phyloP scores from a whole-genome alignment of 2,329 filamentous ascomycete genomes.

The Tothia fuscella region DNA sequence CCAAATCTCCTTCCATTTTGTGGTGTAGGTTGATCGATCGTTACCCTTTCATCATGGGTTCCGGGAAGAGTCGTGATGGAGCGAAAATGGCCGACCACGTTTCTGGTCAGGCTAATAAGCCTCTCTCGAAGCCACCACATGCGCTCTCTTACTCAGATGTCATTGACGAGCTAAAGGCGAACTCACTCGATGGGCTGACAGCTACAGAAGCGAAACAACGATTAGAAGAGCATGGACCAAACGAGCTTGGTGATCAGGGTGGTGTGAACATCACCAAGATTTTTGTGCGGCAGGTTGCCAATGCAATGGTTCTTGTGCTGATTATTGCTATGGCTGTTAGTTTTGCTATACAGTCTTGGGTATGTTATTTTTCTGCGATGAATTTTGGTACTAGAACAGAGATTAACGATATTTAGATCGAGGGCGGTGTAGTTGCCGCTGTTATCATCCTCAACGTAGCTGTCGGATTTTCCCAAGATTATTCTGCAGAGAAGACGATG shows the following conservation, averaged over 20 bases:
- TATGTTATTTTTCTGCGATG: neutral
- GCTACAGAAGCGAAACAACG: constrained; percentile 5
- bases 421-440: constrained; percentile 51
- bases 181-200: constrained; percentile 6
- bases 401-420: constrained; percentile 35
- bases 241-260: constrained; percentile 3
- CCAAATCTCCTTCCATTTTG: neutral
- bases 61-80: constrained; percentile 9
- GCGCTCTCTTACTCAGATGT: constrained; percentile 1
- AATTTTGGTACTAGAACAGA: too few relatives aligned
- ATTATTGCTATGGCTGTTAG: constrained; percentile 59
- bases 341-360: constrained; percentile 47
- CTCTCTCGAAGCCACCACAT: constrained; percentile 7
- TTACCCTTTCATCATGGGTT: neutral
- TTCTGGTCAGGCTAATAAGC: constrained; percentile 9
- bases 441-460: constrained; percentile 57
- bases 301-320: constrained; percentile 64
- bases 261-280: constrained; percentile 36
- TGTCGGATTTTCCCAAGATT: constrained; percentile 44
- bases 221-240: constrained; percentile 1
- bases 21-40: too few relatives aligned
- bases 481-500: constrained; percentile 30
- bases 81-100: neutral
- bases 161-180: constrained; percentile 1
- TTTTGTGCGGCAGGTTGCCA: constrained; percentile 64